Conservation (phyloP, 345 rosid genomes). For the Murraya paniculata region DNA sequence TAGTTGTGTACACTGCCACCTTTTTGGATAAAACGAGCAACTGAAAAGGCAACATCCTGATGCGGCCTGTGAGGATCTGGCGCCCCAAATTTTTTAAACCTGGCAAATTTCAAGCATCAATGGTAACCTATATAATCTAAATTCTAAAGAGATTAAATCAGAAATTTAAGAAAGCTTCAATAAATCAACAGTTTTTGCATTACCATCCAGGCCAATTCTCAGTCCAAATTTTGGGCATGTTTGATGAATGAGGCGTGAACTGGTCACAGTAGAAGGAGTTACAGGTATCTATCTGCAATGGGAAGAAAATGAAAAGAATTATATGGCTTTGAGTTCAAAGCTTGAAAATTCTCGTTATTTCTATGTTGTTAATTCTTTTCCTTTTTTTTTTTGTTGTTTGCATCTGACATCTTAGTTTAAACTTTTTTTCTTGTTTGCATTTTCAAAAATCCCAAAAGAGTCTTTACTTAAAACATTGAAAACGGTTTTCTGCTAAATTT, state of each 20-base stretch:
- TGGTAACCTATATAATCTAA: not conserved
- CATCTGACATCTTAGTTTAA: too few relatives aligned
- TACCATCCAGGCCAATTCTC: conserved; percentile 99
- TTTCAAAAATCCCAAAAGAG: too few relatives aligned
- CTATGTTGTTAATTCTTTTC: too few relatives aligned
- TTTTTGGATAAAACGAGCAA: conserved; percentile 89
- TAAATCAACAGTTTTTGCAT: not conserved
- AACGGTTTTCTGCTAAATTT: too few relatives aligned
- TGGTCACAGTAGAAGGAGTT: conserved; percentile 87
- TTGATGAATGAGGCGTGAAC: conserved; percentile 67
- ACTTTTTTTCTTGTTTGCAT: too few relatives aligned
- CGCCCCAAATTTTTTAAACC: conserved; percentile 92
- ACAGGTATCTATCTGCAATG: conserved; percentile 69
- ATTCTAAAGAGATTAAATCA: conserved; percentile 2
- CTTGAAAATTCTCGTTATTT: not conserved
- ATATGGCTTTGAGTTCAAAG: not conserved
- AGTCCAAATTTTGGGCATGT: conserved; percentile 97
- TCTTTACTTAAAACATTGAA: too few relatives aligned
- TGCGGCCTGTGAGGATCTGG: conserved; percentile 86
- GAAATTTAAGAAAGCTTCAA: conserved; percentile 3
- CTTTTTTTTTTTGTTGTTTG: too few relatives aligned
- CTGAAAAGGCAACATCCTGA: conserved; percentile 83
- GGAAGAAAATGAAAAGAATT: not conserved
- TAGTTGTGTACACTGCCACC: conserved; percentile 88
- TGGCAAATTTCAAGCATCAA: conserved; percentile 15